These are phyloP conservation scores for Neofusicoccum cordaticola DNA, from an alignment of 2,329 filamentous ascomycete species.

Conservation along the genomic window DNA sequence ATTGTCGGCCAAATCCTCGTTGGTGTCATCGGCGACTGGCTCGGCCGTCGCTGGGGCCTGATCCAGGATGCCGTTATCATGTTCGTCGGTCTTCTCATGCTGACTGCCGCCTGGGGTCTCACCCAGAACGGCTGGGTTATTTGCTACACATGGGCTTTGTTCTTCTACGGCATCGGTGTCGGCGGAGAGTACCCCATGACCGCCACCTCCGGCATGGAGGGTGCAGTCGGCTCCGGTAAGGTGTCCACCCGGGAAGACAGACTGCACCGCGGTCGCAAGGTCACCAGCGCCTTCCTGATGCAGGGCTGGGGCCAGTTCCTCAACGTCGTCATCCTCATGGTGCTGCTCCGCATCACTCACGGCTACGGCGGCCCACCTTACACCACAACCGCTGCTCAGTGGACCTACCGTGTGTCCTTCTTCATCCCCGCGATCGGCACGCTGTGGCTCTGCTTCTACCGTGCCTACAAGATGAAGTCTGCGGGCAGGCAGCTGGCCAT, in stretches of 20 bases:
- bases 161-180: conserved; percentile 75
- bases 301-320: conserved; percentile 96
- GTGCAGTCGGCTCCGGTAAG: conserved; percentile 78
- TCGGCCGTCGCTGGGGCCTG: conserved; percentile 90
- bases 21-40: conserved; percentile 74
- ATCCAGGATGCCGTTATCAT: conserved; percentile 95
- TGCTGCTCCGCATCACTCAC: conserved; percentile 86
- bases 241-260: conserved; percentile 89
- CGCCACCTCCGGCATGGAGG: conserved; percentile 91
- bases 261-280: conserved; percentile 91
- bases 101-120: conserved; percentile 85
- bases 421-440: conserved; percentile 87
- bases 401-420: conserved; percentile 89
- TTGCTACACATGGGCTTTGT: conserved; percentile 91
- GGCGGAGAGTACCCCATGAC: conserved; percentile 97
- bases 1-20: conserved; percentile 90
- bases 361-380: conserved; percentile 75
- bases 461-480: conserved; percentile 89
- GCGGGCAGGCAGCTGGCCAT: conserved; percentile 77
- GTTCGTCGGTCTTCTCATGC: conserved; percentile 88
- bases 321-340: conserved; percentile 87
- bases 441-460: conserved; percentile 93
- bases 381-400: conserved; percentile 73
- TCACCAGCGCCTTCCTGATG: conserved; percentile 95
- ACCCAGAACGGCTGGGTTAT: conserved; percentile 93